Conservation (phyloP, 129 eudicot genomes). For the Saposhnikovia divaricata region DNA sequence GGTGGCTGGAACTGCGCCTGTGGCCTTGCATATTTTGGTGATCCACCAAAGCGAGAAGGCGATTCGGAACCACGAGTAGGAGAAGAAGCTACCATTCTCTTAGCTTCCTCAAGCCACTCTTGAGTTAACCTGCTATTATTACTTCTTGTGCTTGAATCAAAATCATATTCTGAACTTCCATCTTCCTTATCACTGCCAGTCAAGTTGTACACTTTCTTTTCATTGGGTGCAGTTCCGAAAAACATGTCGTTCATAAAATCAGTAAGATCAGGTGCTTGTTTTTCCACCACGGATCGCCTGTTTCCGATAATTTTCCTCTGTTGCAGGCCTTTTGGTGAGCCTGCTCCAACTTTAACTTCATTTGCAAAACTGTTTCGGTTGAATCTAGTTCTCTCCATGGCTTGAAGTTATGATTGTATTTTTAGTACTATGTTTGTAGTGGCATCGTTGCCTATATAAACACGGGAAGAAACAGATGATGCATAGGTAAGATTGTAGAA, state of each 20-base stretch:
- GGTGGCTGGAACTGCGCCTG: constrained; percentile 19
- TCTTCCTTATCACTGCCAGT: constrained; percentile 29
- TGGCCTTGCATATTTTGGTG: constrained; percentile 54
- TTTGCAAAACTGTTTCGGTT: constrained; percentile 27
- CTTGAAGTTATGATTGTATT: neutral
- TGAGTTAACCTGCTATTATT: constrained; percentile 58
- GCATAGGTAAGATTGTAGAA: neutral
- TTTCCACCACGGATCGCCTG: constrained; percentile 22
- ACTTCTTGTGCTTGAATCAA: constrained; percentile 63
- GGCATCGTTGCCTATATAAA: constrained; percentile 1
- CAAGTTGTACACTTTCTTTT: constrained; percentile 53
- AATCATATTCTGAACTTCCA: constrained; percentile 20
- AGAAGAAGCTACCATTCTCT: constrained; percentile 66
- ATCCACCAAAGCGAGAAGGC: constrained; percentile 46
- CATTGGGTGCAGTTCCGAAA: constrained; percentile 33
- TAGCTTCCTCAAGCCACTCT: constrained; percentile 80
- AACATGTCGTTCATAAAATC: constrained; percentile 89
- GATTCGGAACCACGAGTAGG: constrained; percentile 50
- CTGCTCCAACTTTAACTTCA: constrained; percentile 19
- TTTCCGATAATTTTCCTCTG: constrained; percentile 38
- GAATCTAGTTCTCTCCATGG: constrained; percentile 43
- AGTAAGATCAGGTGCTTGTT: constrained; percentile 64
- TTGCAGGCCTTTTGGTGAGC: constrained; percentile 11
- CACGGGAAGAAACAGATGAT: neutral
- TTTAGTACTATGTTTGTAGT: neutral